Evolutionary conservation across 2,329 filamentous ascomycete species (phyloP), one percentile per base, ranked within the genome.

Genomic region (Aspergillus transmontanensis): DNA sequence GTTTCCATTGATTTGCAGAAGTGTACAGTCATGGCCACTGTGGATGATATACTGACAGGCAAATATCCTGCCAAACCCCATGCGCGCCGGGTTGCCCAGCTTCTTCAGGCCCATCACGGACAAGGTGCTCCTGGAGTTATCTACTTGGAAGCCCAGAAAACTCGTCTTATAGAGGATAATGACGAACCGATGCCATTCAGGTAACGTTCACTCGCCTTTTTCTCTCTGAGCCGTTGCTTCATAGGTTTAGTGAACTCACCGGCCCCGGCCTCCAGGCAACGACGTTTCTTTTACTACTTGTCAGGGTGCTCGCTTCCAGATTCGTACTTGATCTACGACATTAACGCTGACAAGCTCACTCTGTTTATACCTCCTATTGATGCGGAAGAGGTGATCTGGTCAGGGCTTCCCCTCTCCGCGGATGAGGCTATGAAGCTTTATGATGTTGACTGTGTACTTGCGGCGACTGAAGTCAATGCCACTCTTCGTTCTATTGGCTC

Each of bases 221-320:
- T 53, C 12, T 23, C 14, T n/a, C 19, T 34, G 16, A 32, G 21
- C 41, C 32, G 14, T 28, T 46, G n/a, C 43, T 46, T 23, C 32
- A 28, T 16, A 32, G 9, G 36, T 6, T 55, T 30, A 36, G 21
- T 23, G 41, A 21, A 36, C 60, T 65, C 45, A 64, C 60, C 34
- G 62, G 58, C 60, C n/a, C 34, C 58, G 62, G 39, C 62, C 65
- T 32, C 32, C 69, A 93, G 92, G 68, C 94, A 97, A 80, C 91
- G 94, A 66, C 90, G 95, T 60, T 92, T 89, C 78, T 99, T 99
- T 82, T 97, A 91, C 86, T 99, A 99, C 79, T 84, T 98, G 51
- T 94, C 92, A 28, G 95, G 95, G 70, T 96, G 89, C 74, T 85
- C 89, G 66, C 84, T 96, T 34, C 86, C 94, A 63, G 93, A 97